Evolutionary conservation across 75 land plant species (phyloP).

Genomic region (Picea sitchensis): DNA sequence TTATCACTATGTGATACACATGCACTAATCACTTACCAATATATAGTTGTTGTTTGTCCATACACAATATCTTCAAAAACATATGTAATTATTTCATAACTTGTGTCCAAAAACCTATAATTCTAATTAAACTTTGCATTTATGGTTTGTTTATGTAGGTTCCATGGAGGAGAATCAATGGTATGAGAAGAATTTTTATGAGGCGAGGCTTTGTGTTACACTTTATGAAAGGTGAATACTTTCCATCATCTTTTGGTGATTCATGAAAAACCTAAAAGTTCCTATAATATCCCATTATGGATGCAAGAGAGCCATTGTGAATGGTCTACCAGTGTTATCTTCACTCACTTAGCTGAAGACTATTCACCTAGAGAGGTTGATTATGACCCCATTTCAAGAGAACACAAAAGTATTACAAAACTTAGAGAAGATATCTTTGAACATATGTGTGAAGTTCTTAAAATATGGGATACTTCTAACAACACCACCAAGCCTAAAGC

Average conservation of each 20-base stretch:
- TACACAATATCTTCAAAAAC: too few species aligned
- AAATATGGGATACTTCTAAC: conserved; percentile 6
- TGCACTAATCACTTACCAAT: too few species aligned
- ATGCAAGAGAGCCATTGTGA: conserved; percentile 17
- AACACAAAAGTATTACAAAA: conserved; percentile 16
- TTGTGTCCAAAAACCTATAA: too few species aligned
- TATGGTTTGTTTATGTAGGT: conserved; percentile 20
- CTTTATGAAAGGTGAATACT: conserved; percentile 34
- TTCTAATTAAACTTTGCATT: not conserved
- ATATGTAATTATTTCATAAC: too few species aligned
- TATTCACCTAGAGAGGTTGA: conserved; percentile 51
- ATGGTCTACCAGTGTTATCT: conserved; percentile 27
- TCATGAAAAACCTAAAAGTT: conserved; percentile 48
- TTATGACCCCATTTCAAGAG: conserved; percentile 20
- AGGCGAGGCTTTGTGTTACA: conserved; percentile 57
- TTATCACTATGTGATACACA: too few species aligned
- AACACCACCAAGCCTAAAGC: conserved; percentile 9
- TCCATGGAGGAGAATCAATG: conserved; percentile 53
- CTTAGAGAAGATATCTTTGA: conserved; percentile 39
- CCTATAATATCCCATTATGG: conserved; percentile 33
- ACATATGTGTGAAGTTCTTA: conserved; percentile 29
- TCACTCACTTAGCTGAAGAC: conserved; percentile 30
- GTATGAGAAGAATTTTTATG: conserved; percentile 39
- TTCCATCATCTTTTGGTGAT: conserved; percentile 41
- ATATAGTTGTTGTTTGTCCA: too few species aligned